Evolutionary conservation across 164 flowering plant genomes (phyloP).

Genomic region (Vitis amurensis): DNA sequence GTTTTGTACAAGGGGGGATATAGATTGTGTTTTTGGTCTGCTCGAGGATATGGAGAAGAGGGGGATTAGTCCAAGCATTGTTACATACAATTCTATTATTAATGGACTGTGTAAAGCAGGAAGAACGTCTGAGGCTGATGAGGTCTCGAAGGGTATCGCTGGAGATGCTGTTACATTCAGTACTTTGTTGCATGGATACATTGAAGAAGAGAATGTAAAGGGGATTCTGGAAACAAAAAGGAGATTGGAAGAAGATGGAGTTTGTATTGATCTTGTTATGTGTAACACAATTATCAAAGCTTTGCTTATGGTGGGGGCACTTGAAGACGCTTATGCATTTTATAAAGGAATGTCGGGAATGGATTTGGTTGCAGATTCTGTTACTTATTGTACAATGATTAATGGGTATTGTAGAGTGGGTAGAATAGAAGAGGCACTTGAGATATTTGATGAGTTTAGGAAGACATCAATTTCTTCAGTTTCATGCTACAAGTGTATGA

Average conservation of each 20-base stretch:
- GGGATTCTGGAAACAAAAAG: conserved; percentile 52
- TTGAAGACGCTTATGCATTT: conserved; percentile 56
- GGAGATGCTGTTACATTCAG: conserved; percentile 60
- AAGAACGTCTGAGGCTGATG: conserved; percentile 60
- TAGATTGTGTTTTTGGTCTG: conserved; percentile 50
- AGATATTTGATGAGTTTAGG: conserved; percentile 66
- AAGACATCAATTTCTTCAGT: conserved; percentile 29
- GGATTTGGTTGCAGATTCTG: conserved; percentile 47
- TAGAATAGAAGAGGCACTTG: conserved; percentile 64
- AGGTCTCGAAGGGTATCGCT: conserved; percentile 40
- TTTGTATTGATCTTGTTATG: conserved; percentile 56
- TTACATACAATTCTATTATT: conserved; percentile 71
- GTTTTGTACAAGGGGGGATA: conserved; percentile 51
- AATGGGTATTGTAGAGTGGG: conserved; percentile 65
- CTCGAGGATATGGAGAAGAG: conserved; percentile 68
- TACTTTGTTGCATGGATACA: conserved; percentile 67
- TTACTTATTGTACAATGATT: conserved; percentile 69
- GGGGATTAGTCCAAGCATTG: conserved; percentile 45
- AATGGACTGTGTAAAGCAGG: conserved; percentile 72
- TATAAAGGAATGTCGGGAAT: conserved; percentile 50
- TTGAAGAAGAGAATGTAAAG: conserved; percentile 38
- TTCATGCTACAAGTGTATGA: conserved; percentile 52
- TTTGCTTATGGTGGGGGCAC: conserved; percentile 60
- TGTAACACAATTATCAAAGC: conserved; percentile 76
- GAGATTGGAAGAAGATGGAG: conserved; percentile 55